Evolutionary conservation across 331 rosid species (phyloP), one percentile per base, ranked within the genome.

Genomic region (Saraca asoca): DNA sequence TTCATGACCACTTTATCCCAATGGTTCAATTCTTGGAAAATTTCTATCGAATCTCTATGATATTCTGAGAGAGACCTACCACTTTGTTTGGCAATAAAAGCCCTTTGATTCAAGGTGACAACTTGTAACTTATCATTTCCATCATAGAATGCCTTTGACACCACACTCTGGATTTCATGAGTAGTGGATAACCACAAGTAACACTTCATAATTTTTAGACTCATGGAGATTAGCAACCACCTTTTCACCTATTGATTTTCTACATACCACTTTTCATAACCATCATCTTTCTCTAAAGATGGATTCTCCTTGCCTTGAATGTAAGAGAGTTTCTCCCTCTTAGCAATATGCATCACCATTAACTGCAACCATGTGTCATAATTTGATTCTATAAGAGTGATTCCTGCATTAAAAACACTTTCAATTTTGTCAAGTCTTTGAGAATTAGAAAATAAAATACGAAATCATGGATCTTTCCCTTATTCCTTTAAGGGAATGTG

Each of bases 161-260:
- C 12, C 8, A 49, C 46, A 37, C 13, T 13, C 68, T 42, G 33
- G 3, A 51, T 38, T 5, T 39, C 52, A 0, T 9, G 12, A 19
- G 51, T 24, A 51, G 39, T 51, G 0, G n/a, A 6, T 18, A 41
- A 17, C 41, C 20, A 1, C 7, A 66, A 6, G 8, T 52, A 66
- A 6, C 1, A n/a, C 13, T 38, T 51, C 62, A 66, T 66, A 12
- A 66, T 66, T 19, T 66, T 2, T 16, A 15, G 51, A 6, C 19
- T 12, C 42, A 53, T 66, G 5, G 72, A 52, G 42, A 66, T 52
- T 6, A 66, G 11, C 7, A 66, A 13, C 52, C 52, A 66, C 7
- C 52, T 12, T 3, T 66, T 37, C 2, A 38, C 53, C 20, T 18
- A 51, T 24, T 39, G 15, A 19, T 66, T 51, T 52, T 66, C 29